Conservation (phyloP, 768 basidiomycete species). For the Termitomyces sp. region DNA sequence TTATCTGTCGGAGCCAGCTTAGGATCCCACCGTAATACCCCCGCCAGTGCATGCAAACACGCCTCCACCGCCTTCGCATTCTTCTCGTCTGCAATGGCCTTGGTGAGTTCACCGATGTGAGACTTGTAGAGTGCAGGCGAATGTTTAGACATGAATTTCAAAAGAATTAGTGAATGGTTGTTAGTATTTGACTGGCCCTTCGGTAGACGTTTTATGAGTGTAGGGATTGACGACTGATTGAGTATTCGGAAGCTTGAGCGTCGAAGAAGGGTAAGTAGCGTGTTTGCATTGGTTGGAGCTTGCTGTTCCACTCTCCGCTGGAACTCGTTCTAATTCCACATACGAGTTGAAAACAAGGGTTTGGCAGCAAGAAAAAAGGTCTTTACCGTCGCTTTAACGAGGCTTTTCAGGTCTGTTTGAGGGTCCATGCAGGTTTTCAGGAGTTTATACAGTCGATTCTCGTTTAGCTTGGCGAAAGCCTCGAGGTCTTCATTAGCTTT, state of each 20-base stretch:
- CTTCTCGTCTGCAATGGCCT: slow-evolving; percentile 63
- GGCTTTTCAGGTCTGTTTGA: slow-evolving; percentile 73
- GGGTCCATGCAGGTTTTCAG: slow-evolving; percentile 78
- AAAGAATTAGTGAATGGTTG: slow-evolving; percentile 44
- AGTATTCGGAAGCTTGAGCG: slow-evolving; percentile 66
- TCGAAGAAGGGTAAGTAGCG: slow-evolving; percentile 67
- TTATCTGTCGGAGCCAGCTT: slow-evolving; percentile 56
- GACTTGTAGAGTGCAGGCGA: slow-evolving; percentile 66
- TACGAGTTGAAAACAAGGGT: neutral
- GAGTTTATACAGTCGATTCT: slow-evolving; percentile 78
- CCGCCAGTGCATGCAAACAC: slow-evolving; percentile 71
- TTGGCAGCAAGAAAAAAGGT: neutral
- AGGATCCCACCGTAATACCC: slow-evolving; percentile 54
- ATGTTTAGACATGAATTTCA: slow-evolving; percentile 67
- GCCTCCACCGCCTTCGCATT: slow-evolving; percentile 52
- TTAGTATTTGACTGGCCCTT: slow-evolving; percentile 35
- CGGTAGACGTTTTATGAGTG: slow-evolving; percentile 64
- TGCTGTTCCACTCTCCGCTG: slow-evolving; percentile 69
- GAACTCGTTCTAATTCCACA: slow-evolving; percentile 60
- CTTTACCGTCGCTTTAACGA: slow-evolving; percentile 69
- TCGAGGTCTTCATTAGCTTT: slow-evolving; percentile 76
- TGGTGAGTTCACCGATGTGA: slow-evolving; percentile 72
- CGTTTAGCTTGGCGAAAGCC: slow-evolving; percentile 83
- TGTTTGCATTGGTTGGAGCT: slow-evolving; percentile 50
- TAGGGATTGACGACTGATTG: slow-evolving; percentile 83